These are phyloP conservation scores for Ustulina deusta DNA, from an alignment of 2,329 filamentous ascomycete genomes.

Conservation along the genomic window DNA sequence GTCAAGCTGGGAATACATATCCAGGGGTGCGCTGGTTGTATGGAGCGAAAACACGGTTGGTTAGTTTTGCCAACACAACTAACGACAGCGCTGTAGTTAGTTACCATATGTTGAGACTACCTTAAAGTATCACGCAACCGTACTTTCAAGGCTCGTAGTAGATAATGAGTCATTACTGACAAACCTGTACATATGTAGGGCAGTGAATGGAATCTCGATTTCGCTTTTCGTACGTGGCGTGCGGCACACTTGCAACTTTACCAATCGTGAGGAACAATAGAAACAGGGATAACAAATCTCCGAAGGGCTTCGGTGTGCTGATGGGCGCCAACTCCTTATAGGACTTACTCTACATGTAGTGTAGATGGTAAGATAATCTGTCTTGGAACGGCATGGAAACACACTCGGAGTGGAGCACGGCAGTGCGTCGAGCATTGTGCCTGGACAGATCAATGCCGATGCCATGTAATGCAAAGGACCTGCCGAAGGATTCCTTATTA, in stretches of 20 bases:
- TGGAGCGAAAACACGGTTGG: too few relatives aligned
- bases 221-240: conserved; percentile 1
- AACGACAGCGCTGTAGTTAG: too few relatives aligned
- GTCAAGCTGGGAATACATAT: neutral
- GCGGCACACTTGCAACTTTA: neutral
- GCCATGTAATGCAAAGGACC: neutral
- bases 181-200: neutral
- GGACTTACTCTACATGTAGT: too few relatives aligned
- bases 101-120: neutral
- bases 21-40: too few relatives aligned
- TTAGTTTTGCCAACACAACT: neutral
- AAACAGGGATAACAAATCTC: neutral
- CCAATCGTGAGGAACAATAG: neutral
- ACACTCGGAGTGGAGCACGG: conserved; percentile 27
- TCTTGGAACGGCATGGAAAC: conserved; percentile 22
- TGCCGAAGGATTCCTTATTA: too few relatives aligned
- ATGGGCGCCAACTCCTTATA: neutral
- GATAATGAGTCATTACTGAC: neutral
- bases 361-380: too few relatives aligned
- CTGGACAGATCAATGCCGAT: neutral
- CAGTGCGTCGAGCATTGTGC: neutral
- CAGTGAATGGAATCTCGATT: conserved; percentile 20
- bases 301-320: neutral
- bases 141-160: neutral
- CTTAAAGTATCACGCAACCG: neutral